phyloP scores from a whole-genome alignment of 768 basidiomycete species.

The Aureoboletus auriporus region DNA sequence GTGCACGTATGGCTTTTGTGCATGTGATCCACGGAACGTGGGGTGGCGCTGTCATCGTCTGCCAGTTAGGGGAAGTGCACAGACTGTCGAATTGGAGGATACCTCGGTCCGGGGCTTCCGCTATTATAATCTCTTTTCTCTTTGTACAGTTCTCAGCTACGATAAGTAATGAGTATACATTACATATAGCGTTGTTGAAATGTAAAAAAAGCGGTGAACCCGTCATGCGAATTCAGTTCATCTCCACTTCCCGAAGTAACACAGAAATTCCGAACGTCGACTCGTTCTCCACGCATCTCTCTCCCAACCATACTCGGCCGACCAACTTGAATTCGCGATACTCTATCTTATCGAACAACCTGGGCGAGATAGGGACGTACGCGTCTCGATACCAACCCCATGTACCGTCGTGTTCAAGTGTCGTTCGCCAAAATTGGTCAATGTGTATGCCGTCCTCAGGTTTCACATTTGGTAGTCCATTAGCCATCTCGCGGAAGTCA shows the following conservation, averaged over 20 bases:
- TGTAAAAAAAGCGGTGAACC: too few species aligned
- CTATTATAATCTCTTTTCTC: too few species aligned
- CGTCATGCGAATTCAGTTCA: constrained; percentile 1
- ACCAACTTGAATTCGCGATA: constrained; percentile 40
- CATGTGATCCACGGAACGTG: not conserved
- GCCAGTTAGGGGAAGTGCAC: not conserved
- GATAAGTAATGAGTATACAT: too few species aligned
- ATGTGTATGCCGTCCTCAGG: constrained; percentile 19
- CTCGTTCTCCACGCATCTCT: constrained; percentile 20
- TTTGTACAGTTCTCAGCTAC: too few species aligned
- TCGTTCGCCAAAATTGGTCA: constrained; percentile 17
- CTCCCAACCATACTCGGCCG: constrained; percentile 35
- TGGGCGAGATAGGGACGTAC: constrained; percentile 46
- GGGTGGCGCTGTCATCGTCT: constrained; percentile 4
- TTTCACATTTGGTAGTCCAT: not conserved
- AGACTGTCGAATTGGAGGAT: not conserved
- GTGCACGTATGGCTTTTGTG: not conserved
- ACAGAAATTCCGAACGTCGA: constrained; percentile 42
- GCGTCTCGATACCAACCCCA: constrained; percentile 36
- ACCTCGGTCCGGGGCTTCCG: too few species aligned
- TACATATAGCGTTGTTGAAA: too few species aligned
- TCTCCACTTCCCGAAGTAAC: constrained; percentile 38
- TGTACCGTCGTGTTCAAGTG: constrained; percentile 10
- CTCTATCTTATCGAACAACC: constrained; percentile 45
- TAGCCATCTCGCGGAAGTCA: too few species aligned